phyloP scores from a whole-genome alignment of 768 basidiomycete genomes.

The Lactarius akahatsu region DNA sequence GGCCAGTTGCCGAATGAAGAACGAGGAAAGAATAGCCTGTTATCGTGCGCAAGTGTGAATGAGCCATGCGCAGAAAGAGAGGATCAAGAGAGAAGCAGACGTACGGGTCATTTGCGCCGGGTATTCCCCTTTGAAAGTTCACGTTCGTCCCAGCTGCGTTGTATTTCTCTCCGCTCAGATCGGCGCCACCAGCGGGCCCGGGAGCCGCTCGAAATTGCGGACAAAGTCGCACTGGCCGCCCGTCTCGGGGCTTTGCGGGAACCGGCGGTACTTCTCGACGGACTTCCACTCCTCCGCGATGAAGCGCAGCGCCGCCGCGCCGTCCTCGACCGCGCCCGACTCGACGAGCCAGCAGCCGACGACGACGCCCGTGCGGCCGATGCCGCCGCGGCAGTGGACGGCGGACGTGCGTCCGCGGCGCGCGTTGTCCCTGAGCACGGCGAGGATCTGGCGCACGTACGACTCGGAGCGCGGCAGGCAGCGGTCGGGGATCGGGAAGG shows the following conservation, averaged over 20 bases:
- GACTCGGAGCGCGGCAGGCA: constrained; percentile 59
- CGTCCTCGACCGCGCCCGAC: constrained; percentile 58
- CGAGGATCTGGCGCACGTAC: constrained; percentile 58
- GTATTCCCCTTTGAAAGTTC: not conserved
- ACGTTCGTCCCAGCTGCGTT: not conserved
- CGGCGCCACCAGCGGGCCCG: not conserved
- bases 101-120: not conserved
- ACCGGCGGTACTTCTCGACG: constrained; percentile 75
- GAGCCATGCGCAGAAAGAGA: not conserved
- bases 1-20: constrained; percentile 5
- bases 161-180: not conserved
- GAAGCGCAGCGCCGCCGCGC: constrained; percentile 60
- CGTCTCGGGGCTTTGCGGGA: constrained; percentile 77
- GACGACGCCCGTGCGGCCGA: constrained; percentile 63
- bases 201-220: constrained; percentile 45
- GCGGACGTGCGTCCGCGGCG: constrained; percentile 58
- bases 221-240: constrained; percentile 79
- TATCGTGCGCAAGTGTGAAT: not conserved
- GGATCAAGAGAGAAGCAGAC: not conserved
- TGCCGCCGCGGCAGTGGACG: constrained; percentile 79
- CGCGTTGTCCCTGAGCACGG: constrained; percentile 60
- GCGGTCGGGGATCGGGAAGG: constrained; percentile 76
- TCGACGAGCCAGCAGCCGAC: constrained; percentile 78
- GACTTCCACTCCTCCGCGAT: constrained; percentile 70
- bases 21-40: constrained; percentile 6